Percentiles rank a stretch among this genome's conserved stretches.
phyloP scores from a whole-genome alignment of 371 early-diverging fungal genomes.

The Mucor piriformis region DNA sequence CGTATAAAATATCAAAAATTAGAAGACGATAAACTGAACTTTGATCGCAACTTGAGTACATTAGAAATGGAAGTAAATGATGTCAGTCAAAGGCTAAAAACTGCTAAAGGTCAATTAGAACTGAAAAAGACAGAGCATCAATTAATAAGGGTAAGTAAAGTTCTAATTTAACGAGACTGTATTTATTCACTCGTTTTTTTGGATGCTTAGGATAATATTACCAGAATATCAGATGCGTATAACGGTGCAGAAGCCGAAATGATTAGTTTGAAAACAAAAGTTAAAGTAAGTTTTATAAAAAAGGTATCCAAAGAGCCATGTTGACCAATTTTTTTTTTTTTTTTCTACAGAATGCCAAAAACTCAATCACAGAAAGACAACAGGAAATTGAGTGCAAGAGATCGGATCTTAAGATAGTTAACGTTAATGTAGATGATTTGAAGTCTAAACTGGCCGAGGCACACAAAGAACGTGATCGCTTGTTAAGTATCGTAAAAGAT shows the following conservation, averaged over 20 bases:
- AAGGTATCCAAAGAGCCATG: no score
- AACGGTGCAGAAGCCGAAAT: conserved; percentile 12
- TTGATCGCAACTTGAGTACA: conserved; percentile 25
- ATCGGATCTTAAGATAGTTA: background rate
- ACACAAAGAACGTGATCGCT: conserved; percentile 14
- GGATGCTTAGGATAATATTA: conserved; percentile 12
- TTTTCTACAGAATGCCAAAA: conserved; percentile 8
- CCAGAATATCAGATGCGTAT: background rate
- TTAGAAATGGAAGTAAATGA: conserved; percentile 34
- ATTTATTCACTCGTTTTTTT: background rate
- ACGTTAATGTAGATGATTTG: background rate
- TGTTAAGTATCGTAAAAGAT: background rate
- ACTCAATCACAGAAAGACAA: conserved; percentile 6
- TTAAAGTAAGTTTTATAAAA: conserved; percentile 13
- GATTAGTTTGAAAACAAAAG: background rate
- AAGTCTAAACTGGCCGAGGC: conserved; percentile 13
- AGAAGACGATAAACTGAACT: conserved; percentile 36
- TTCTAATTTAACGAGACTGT: background rate
- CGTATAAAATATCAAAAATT: conserved; percentile 38
- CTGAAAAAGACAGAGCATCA: conserved; percentile 16
- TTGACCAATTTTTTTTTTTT: no score
- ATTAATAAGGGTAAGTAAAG: conserved; percentile 7
- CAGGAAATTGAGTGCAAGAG: conserved; percentile 7
- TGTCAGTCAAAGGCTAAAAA: conserved; percentile 15
- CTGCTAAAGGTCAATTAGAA: conserved; percentile 8